Conservation (phyloP, 164 flowering plant genomes). For the Buxus sempervirens region DNA sequence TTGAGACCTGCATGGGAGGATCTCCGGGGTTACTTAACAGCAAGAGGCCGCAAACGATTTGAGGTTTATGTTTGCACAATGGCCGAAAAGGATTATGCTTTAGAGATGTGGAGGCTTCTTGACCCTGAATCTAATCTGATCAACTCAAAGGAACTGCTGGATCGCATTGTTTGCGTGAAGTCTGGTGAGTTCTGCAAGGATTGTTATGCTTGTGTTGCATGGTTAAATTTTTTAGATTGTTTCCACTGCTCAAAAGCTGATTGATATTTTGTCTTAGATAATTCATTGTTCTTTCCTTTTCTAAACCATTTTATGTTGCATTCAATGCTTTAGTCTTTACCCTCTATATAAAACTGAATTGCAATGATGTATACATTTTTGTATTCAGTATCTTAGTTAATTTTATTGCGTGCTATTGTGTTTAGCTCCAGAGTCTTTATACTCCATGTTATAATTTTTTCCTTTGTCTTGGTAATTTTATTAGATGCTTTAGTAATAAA, state of each 20-base stretch:
- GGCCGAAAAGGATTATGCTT: conserved; percentile 99
- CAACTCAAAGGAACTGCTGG: conserved; percentile 60
- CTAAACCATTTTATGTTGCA: too few relatives aligned
- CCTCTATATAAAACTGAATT: not conserved
- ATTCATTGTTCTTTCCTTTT: too few relatives aligned
- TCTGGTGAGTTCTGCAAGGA: conserved; percentile 53
- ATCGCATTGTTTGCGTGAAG: conserved; percentile 94
- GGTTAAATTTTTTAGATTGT: too few relatives aligned
- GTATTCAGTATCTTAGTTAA: too few relatives aligned
- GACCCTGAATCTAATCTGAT: conserved; percentile 93
- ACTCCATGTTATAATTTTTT: not conserved
- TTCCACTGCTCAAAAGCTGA: too few relatives aligned
- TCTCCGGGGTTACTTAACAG: conserved; percentile 88
- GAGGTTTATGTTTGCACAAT: conserved; percentile 99
- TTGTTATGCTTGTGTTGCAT: conserved; percentile 1
- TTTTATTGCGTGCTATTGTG: too few relatives aligned
- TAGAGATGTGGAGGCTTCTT: conserved; percentile 99
- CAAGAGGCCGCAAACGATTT: conserved; percentile 99
- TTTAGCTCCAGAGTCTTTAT: not conserved
- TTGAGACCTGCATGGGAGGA: conserved; percentile 99
- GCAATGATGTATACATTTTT: too few relatives aligned
- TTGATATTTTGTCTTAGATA: not conserved
- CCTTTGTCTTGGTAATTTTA: not conserved
- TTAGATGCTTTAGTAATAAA: too few relatives aligned
- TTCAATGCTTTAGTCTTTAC: not conserved